phyloP scores from a whole-genome alignment of 805 yeast species.

The Spathaspora passalidarum region DNA sequence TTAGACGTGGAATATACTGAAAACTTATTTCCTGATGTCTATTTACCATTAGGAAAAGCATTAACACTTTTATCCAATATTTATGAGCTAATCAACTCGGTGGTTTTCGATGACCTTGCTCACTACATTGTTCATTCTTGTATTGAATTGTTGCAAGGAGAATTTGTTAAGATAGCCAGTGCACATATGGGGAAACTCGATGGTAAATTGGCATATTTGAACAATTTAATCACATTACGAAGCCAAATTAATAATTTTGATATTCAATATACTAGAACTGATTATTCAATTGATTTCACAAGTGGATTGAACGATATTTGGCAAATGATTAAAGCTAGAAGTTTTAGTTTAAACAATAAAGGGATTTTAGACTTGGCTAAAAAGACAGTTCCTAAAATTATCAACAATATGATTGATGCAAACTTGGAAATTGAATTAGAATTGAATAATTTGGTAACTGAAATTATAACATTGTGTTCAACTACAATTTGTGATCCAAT shows the following conservation, averaged over 20 bases:
- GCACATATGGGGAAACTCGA: constrained; percentile 51
- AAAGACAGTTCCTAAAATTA: constrained; percentile 75
- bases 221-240: constrained; percentile 67
- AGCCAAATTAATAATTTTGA: constrained; percentile 73
- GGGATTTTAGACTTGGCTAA: constrained; percentile 50
- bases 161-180: constrained; percentile 44
- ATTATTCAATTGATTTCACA: constrained; percentile 75
- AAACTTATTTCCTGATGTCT: constrained; percentile 46
- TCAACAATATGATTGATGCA: constrained; percentile 79
- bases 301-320: constrained; percentile 56
- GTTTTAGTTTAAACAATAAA: constrained; percentile 45
- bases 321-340: constrained; percentile 33
- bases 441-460: constrained; percentile 66
- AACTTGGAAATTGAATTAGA: constrained; percentile 68
- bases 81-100: constrained; percentile 73
- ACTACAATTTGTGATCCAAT: constrained; percentile 49
- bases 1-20: constrained; percentile 34
- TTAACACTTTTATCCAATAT: constrained; percentile 70
- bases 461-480: constrained; percentile 53
- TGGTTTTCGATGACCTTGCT: constrained; percentile 84
- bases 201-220: constrained; percentile 64
- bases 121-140: constrained; percentile 82
- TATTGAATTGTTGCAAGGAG: constrained; percentile 55
- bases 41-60: constrained; percentile 71
- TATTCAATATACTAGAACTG: constrained; percentile 70